phyloP scores from a whole-genome alignment of 2,329 filamentous ascomycete species.

The Aschersonia sp. region DNA sequence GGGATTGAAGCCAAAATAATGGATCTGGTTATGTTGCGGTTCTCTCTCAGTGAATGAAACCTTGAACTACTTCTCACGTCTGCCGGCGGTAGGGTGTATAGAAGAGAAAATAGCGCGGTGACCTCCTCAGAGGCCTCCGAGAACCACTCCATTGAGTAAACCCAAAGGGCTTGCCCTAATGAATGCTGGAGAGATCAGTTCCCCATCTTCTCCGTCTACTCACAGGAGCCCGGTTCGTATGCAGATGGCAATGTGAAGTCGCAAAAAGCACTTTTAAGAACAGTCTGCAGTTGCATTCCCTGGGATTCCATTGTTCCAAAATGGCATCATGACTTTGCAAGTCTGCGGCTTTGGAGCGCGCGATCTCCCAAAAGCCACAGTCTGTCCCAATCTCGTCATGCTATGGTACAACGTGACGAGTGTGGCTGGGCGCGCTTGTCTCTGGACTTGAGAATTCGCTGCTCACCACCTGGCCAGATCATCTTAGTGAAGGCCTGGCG shows the following conservation, averaged over 20 bases:
- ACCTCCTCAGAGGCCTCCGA: constrained; percentile 1
- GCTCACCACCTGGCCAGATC: not conserved
- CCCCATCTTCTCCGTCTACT: not conserved
- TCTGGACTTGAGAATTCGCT: not conserved
- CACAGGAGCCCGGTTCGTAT: not conserved
- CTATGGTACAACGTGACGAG: not conserved
- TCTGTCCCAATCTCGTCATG: not conserved
- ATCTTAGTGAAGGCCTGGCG: not conserved
- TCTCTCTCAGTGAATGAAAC: not conserved
- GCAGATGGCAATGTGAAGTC: not conserved
- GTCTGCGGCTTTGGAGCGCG: not conserved
- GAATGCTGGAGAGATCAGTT: not conserved
- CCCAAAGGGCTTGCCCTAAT: not conserved
- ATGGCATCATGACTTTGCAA: not conserved
- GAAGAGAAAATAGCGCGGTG: not conserved
- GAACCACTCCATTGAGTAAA: not conserved
- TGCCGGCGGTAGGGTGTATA: not conserved
- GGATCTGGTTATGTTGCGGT: not conserved
- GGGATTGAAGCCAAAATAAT: constrained; percentile 3
- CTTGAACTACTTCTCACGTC: not conserved
- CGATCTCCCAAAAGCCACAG: not conserved
- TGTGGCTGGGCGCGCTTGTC: not conserved
- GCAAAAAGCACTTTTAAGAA: not conserved
- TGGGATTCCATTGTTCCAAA: not conserved
- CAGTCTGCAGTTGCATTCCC: not conserved